Percentiles rank a stretch among this genome's conserved stretches.
Evolutionary conservation across 2,329 filamentous ascomycete genomes (phyloP).

Genomic region (Paracorniculantispora psalliotae): DNA sequence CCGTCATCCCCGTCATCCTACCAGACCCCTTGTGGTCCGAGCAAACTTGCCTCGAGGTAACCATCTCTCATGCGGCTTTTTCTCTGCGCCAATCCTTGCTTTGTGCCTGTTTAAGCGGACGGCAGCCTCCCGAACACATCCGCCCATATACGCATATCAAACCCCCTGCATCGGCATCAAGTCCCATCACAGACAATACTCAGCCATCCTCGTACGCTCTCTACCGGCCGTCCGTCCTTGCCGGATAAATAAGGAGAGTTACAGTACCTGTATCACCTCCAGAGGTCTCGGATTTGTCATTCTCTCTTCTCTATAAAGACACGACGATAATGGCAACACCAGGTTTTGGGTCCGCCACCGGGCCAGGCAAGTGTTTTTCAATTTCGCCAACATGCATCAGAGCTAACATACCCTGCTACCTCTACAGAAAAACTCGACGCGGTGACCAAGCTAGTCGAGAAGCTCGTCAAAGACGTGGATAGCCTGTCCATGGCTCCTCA

Average conservation of each 20-base stretch:
- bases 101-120: not conserved
- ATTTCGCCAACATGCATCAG: too few species aligned
- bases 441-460: conserved; percentile 59
- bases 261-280: not conserved
- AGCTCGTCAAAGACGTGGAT: conserved; percentile 57
- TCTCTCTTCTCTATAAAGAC: not conserved
- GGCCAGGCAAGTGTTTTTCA: conserved; percentile 42
- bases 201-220: not conserved
- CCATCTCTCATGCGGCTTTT: not conserved
- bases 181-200: not conserved
- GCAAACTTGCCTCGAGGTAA: not conserved
- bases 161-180: not conserved
- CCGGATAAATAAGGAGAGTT: not conserved
- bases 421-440: conserved; percentile 60
- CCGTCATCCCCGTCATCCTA: too few species aligned
- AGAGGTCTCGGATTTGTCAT: too few species aligned
- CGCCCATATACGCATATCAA: not conserved
- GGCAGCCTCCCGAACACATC: not conserved
- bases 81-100: too few species aligned
- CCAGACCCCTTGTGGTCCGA: not conserved
- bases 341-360: conserved; percentile 30
- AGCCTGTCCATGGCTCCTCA: conserved; percentile 53
- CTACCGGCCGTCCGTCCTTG: not conserved
- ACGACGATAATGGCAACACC: conserved; percentile 19
- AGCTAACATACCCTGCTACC: too few species aligned